These are phyloP conservation scores for Suhomyces tanzawaensis DNA, from an alignment of 805 yeast species.

Conservation along the genomic window DNA sequence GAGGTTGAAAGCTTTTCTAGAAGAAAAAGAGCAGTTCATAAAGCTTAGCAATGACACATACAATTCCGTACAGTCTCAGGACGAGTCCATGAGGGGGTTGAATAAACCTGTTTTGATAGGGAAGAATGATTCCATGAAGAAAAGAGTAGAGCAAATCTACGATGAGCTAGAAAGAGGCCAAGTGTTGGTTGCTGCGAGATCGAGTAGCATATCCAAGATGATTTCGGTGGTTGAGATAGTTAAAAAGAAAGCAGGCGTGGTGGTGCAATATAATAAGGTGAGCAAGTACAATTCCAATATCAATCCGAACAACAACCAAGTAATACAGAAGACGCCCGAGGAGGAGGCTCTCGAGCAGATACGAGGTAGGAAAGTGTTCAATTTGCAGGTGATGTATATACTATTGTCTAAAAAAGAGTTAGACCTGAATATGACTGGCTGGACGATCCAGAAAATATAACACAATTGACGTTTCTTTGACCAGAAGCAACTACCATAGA, in stretches of 20 bases:
- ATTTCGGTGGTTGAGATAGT: slow-evolving; percentile 20
- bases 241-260: slow-evolving; percentile 11
- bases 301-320: background rate
- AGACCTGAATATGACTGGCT: slow-evolving; percentile 9
- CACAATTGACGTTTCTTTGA: too few relatives aligned
- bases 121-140: slow-evolving; percentile 16
- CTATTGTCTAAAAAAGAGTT: slow-evolving; percentile 11
- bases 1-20: background rate
- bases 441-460: slow-evolving; percentile 14
- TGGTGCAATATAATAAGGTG: slow-evolving; percentile 13
- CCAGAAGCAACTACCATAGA: too few relatives aligned
- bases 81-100: background rate
- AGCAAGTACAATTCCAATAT: slow-evolving; percentile 1
- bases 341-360: slow-evolving; percentile 12
- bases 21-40: slow-evolving; percentile 9
- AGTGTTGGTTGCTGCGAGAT: slow-evolving; percentile 18
- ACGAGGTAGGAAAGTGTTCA: slow-evolving; percentile 21
- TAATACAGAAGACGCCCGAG: background rate
- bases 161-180: slow-evolving; percentile 9
- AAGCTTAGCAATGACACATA: slow-evolving; percentile 2
- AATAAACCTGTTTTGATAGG: slow-evolving; percentile 13
- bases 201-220: slow-evolving; percentile 17
- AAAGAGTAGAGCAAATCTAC: slow-evolving; percentile 12
- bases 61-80: slow-evolving; percentile 4
- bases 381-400: slow-evolving; percentile 19